Percentiles rank a stretch among this genome's conserved stretches.
These are phyloP conservation scores for Puccinia brachypodii DNA, from an alignment of 1,284 basidiomycete genomes.

Conservation along the genomic window DNA sequence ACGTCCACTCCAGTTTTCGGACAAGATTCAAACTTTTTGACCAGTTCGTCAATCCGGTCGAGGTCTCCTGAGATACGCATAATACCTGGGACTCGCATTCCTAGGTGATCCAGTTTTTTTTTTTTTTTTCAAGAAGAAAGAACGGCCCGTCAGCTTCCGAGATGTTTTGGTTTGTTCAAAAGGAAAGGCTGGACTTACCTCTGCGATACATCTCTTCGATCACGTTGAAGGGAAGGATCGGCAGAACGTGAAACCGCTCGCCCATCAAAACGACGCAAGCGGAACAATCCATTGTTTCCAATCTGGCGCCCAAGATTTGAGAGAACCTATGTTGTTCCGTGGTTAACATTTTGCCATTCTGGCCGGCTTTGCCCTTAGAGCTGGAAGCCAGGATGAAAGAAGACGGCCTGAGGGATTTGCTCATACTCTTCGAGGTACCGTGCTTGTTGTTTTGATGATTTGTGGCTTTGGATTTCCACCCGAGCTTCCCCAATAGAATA, in stretches of 20 bases:
- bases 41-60: conserved; percentile 24
- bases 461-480: conserved; percentile 1
- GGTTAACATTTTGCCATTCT: neutral
- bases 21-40: conserved; percentile 25
- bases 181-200: neutral
- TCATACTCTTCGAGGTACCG: neutral
- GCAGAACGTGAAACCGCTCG: conserved; percentile 27
- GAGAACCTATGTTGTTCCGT: neutral
- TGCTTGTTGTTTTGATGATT: neutral
- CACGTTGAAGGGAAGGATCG: conserved; percentile 21
- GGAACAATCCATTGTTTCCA: conserved; percentile 19
- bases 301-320: conserved; percentile 26
- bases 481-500: conserved; percentile 11
- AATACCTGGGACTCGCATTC: conserved; percentile 31
- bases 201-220: conserved; percentile 40
- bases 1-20: neutral
- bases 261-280: conserved; percentile 18
- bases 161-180: too few relatives aligned
- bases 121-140: neutral
- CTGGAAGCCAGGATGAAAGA: neutral
- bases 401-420: neutral
- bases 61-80: conserved; percentile 41
- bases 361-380: neutral
- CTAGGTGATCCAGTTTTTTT: neutral
- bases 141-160: neutral